phyloP scores from a whole-genome alignment of 352 stramenopile genomes.

The Phytophthora parvispora region DNA sequence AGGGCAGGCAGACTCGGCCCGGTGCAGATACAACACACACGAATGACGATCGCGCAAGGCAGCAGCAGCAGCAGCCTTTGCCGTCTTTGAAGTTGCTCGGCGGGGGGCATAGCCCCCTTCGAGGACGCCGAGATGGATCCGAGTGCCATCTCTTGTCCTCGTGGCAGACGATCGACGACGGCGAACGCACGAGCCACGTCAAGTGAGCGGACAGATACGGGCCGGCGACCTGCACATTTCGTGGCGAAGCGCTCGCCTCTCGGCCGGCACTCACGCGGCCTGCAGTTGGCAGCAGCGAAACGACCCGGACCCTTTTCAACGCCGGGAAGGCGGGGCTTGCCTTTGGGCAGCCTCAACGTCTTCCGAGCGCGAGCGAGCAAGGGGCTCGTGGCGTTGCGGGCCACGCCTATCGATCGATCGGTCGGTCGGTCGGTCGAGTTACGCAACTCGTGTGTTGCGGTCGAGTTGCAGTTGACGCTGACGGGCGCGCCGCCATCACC shows the following conservation, averaged over 20 bases:
- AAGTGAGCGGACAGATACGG: slow-evolving; percentile 22
- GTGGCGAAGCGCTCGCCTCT: background rate
- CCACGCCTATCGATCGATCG: slow-evolving; percentile 2
- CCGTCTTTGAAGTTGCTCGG: slow-evolving; percentile 25
- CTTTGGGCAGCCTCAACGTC: slow-evolving; percentile 7
- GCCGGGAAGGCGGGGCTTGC: slow-evolving; percentile 2
- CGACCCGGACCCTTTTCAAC: slow-evolving; percentile 21
- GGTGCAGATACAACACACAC: too few relatives aligned
- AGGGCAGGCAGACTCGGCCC: background rate
- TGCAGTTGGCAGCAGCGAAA: slow-evolving; percentile 18
- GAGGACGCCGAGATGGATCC: background rate
- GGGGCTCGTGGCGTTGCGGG: slow-evolving; percentile 5
- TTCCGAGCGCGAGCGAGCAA: background rate
- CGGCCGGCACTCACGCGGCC: slow-evolving; percentile 1
- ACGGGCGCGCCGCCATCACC: background rate
- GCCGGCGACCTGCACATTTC: slow-evolving; percentile 3
- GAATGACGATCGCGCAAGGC: background rate
- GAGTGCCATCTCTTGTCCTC: slow-evolving; percentile 3
- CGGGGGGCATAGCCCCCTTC: background rate
- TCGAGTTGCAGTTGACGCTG: slow-evolving; percentile 1
- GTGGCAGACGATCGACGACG: slow-evolving; percentile 11
- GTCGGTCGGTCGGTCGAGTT: too few relatives aligned
- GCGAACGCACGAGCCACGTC: slow-evolving; percentile 18
- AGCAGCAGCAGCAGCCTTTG: background rate
- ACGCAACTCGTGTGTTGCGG: too few relatives aligned